A percentile compares a stretch with the other conserved stretches of the same genome.
phyloP scores from a whole-genome alignment of 331 rosid species.

The Acacia pycnantha region DNA sequence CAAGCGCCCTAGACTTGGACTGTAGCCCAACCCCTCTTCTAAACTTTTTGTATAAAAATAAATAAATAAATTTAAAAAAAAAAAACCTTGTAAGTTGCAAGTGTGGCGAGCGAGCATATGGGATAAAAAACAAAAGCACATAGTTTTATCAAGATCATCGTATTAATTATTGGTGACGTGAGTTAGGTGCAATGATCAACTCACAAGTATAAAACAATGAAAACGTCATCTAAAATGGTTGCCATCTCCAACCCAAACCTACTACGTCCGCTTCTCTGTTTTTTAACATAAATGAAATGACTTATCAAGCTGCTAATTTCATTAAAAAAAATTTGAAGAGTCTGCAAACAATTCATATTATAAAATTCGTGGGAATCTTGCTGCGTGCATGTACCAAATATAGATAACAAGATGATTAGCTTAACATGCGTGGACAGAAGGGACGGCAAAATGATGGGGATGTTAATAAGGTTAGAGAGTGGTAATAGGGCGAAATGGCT shows the following conservation, averaged over 20 bases:
- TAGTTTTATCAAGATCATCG: background rate
- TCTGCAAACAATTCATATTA: background rate
- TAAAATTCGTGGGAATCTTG: background rate
- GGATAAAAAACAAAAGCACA: background rate
- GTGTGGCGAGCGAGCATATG: too few species aligned
- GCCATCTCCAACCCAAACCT: background rate
- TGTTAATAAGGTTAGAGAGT: background rate
- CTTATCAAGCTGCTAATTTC: background rate
- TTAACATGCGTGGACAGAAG: background rate
- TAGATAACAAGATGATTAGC: background rate
- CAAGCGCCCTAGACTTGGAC: too few species aligned
- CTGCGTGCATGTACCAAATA: background rate
- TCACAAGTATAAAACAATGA: background rate
- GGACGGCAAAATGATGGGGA: background rate
- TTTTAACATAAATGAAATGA: background rate
- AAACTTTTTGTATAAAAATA: too few species aligned
- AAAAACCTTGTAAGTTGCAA: too few species aligned
- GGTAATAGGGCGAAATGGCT: background rate
- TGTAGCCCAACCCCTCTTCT: too few species aligned
- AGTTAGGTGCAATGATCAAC: background rate
- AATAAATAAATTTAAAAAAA: too few species aligned
- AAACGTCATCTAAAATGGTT: background rate
- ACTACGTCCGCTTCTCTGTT: background rate
- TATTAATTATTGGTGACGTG: too few species aligned
- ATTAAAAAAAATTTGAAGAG: background rate